phyloP scores from a whole-genome alignment of 768 basidiomycete genomes.

The Aureoboletus auriporus region DNA sequence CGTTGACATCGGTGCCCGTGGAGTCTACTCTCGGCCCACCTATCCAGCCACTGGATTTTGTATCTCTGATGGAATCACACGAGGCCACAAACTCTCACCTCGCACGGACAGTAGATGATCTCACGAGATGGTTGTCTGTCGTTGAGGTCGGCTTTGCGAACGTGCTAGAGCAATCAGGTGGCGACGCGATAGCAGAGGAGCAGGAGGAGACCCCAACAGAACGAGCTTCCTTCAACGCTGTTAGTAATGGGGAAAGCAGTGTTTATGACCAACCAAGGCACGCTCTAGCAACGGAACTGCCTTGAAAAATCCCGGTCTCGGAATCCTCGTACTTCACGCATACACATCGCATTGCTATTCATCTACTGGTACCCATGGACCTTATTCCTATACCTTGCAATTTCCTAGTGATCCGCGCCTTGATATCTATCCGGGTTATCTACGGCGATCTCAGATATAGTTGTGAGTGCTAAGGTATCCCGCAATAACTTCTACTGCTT shows the following conservation, averaged over 20 bases:
- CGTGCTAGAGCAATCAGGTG: conserved; percentile 52
- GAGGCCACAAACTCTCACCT: conserved; percentile 68
- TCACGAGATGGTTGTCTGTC: conserved; percentile 70
- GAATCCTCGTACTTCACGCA: conserved; percentile 4
- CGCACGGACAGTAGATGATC: conserved; percentile 66
- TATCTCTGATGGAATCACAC: conserved; percentile 44
- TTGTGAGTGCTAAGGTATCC: conserved; percentile 71
- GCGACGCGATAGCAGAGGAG: conserved; percentile 63
- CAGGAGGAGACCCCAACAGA: conserved; percentile 41
- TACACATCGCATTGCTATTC: conserved; percentile 12
- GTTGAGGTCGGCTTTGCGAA: conserved; percentile 69
- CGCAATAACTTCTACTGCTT: conserved; percentile 74
- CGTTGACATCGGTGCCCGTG: conserved; percentile 32
- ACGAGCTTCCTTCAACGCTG: conserved; percentile 8
- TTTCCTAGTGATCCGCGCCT: conserved; percentile 9
- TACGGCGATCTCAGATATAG: conserved; percentile 40
- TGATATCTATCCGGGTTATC: conserved; percentile 15
- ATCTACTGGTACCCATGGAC: conserved; percentile 15
- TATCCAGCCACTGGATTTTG: conserved; percentile 69
- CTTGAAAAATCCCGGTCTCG: conserved; percentile 7
- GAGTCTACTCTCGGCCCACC: conserved; percentile 37
- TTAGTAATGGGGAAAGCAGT: conserved; percentile 7
- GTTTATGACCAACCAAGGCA: conserved; percentile 8
- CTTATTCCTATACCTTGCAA: conserved; percentile 8
- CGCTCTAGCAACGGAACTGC: conserved; percentile 16